Percentiles rank a stretch among this genome's conserved stretches.
Conservation (phyloP, 2,329 filamentous ascomycete species). For the Aspergillus glaucus region DNA sequence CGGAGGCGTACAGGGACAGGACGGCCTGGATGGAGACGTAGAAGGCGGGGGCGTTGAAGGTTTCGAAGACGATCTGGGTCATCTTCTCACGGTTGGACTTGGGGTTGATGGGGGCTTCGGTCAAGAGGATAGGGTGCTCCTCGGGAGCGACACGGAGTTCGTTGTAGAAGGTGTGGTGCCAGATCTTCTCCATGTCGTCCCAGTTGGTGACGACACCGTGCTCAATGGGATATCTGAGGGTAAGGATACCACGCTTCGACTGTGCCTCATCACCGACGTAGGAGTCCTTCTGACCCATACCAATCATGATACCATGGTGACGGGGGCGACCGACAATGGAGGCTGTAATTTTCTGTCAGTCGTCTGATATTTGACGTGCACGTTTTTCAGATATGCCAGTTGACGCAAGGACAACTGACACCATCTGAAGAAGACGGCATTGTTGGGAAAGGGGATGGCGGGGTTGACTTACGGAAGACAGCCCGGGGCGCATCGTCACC, state of each 20-base stretch:
- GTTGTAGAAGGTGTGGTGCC: slow-evolving; percentile 99
- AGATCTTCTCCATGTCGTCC: slow-evolving; percentile 99
- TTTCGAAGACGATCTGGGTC: slow-evolving; percentile 99
- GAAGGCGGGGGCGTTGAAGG: slow-evolving; percentile 99
- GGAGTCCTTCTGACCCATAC: slow-evolving; percentile 99
- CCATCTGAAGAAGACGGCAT: slow-evolving; percentile 13
- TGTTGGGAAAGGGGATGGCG: slow-evolving; percentile 18
- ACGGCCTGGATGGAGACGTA: slow-evolving; percentile 99
- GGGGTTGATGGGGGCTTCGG: slow-evolving; percentile 99
- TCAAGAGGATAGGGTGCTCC: slow-evolving; percentile 99
- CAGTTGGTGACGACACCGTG: slow-evolving; percentile 99
- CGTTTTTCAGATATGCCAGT: background rate
- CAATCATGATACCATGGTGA: slow-evolving; percentile 99
- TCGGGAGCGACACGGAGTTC: slow-evolving; percentile 99
- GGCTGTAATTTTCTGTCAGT: slow-evolving; percentile 50
- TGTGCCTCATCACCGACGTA: slow-evolving; percentile 99
- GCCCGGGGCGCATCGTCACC: slow-evolving; percentile 99
- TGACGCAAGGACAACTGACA: slow-evolving; percentile 25
- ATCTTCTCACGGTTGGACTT: slow-evolving; percentile 99
- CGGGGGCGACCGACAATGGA: slow-evolving; percentile 99
- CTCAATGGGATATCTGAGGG: slow-evolving; percentile 98
- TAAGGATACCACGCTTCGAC: slow-evolving; percentile 99
- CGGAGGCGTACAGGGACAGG: slow-evolving; percentile 97
- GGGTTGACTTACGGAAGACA: slow-evolving; percentile 90
- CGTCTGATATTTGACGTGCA: background rate